Base-by-base conservation (phyloP, 139 green algal species). In the Limnomonas spitsbergensis region DNA sequence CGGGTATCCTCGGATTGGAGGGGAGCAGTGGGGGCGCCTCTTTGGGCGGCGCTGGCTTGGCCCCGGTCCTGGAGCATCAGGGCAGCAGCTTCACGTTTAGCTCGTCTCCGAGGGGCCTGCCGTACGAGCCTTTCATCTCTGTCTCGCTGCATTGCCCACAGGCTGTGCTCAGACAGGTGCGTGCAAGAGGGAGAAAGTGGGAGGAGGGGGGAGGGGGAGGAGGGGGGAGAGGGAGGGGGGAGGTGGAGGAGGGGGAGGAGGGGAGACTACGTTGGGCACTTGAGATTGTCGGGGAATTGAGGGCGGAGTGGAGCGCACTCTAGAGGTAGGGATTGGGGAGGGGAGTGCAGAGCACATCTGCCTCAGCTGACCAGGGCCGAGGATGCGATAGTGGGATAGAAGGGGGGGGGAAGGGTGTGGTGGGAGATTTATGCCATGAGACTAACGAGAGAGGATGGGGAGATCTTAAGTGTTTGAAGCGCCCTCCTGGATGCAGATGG, bases 51-150 rank as follows among this genome's bases (percentile, higher is more conserved):
- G 20, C 14, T 20, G 20, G 47, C 47, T 61, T 61, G 20, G 14
- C 14, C 47, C 20, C 47, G 14, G 14, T 61, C 47, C 20, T n/a
- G n/a, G n/a, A n/a, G n/a, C 14, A 61, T 61, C 14, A 61, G 14
- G 47, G 47, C 14, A 29, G 36, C 35, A 47, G 36, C 68, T 74
- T 74, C 36, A 53, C 68, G 35, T 74, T 74, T 24, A 26, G 35
- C 14, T 74, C 68, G 36, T 74, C 68, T 7, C 68, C 68, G 35
- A 26, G 68, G 35, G 68, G 68, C 68, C 29, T 74, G 9, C 68
- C 68, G 35, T 74, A 6, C 29, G 7, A 74, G 35, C 68, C 68
- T 4, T 74, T 53, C 68, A 74, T 74, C 29, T 53, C 35, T 32
- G 68, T 74, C 7, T 9, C 68, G 4, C 36, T 74, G 68, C 4